Evolutionary conservation across 2,329 filamentous ascomycete genomes (phyloP), one percentile per base, ranked within the genome.

Genomic region (Pyrenophora tritici-repentis): DNA sequence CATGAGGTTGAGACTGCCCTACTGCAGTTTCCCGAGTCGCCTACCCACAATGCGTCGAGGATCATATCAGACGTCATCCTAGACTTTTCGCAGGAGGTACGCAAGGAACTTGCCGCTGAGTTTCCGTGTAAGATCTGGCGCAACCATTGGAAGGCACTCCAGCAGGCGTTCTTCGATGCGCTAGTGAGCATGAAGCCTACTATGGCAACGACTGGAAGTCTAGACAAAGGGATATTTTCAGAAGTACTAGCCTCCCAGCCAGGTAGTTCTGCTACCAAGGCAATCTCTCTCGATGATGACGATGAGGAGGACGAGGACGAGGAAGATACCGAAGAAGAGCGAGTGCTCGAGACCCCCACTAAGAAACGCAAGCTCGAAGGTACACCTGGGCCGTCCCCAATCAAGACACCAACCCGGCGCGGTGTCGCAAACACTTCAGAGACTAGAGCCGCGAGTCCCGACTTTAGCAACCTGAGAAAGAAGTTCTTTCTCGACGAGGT

Each of bases 1-100:
- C 55, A 71, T 0, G 67, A 77, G 0, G 83, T 91, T 2, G 76
- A 83, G 1, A 60, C 65, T 0, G 75, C 87, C 48, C 78, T 95
- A 0, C 57, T 68, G 0, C 74, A 73, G 0, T 79, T 92, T 0
- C 89, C 89, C 0, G 86, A 90, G 32, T 81, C 89, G 0, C 87
- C 88, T 0, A 73, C 73, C 0, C 73, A 77, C 0, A 89, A 91
- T 36, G 82, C 91, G 0, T 81, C 86, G n/a, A 76, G 86, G 0
- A 83, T 86, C 8, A 80, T 95, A 0, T 80, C 81, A 16, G 80
- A 81, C 2, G 82, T 84, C 9, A 68, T 93, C 78, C 10, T 75
- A 75, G 0, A 34, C 10, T 86, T 93, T 53, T 80, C 82, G 0
- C 73, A 77, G 0, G 66, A 76, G 0, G 77, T 90, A 1, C 76